Base-by-base conservation (phyloP, 371 early-diverging fungal genomes). In the Rhizopus delemar region DNA sequence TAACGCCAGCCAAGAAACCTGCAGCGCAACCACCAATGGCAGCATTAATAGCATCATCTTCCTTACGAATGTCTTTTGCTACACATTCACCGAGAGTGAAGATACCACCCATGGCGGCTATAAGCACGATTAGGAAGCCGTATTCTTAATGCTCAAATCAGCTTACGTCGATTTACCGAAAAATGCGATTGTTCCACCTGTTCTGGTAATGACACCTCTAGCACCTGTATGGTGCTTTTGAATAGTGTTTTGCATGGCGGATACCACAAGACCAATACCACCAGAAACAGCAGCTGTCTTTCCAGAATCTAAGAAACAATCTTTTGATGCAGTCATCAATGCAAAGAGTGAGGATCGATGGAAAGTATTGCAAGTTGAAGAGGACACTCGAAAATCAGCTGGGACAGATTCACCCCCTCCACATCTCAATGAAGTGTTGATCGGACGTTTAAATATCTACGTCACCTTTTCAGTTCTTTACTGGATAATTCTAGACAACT, bases 31-130 rank as follows among this genome's bases (percentile, higher is more conserved):
- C 90, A 66, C 85, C 90, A 61, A 85, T 81, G 41, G 74, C 88
- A 48, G 89, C 83, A 66, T 89, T 90, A 60, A 83, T 68, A 62
- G 82, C 80, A 71, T 90, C 90, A 59, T 88, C 86, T 61, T 85
- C 76, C 62, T 78, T 81, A 59, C 90, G 88, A 58, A 79, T 68
- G 57, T 78, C 74, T 39, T 80, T 70, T n/a, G 80, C 75, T 34
- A 78, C 78, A 43, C 83, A 80, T 59, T 87, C 89, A 48, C 85
- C 85, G 15, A 86, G 78, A 43, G 89, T 79, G 77, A 87, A 90
- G 46, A 89, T 78, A 75, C 90, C 90, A 59, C 90, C 90, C 86
- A 90, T 88, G 15, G 88, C 90, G 65, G 89, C 90, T 87, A 74
- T 53, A 53, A 32, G 9, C n/a, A 22, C 41, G 32, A 8, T 16